phyloP scores from a whole-genome alignment of 2,329 filamentous ascomycete genomes.

The Pseudogymnoascus sp. region DNA sequence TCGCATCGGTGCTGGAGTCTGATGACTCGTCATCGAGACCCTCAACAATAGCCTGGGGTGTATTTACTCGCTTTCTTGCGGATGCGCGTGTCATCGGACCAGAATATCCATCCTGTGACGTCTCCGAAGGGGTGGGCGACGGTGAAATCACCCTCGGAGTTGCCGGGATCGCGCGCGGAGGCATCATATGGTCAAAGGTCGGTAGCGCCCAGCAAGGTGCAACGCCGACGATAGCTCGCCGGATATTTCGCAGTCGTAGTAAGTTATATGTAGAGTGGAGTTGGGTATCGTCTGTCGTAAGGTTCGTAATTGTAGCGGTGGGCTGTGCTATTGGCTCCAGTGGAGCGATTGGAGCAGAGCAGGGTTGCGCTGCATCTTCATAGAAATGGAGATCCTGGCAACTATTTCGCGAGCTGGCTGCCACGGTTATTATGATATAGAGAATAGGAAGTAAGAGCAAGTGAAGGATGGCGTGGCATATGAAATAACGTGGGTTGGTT shows the following conservation, averaged over 20 bases:
- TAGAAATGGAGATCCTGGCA: constrained; percentile 10
- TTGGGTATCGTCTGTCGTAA: constrained; percentile 46
- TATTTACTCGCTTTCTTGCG: constrained; percentile 50
- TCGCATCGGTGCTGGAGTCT: constrained; percentile 19
- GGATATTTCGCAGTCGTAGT: constrained; percentile 40
- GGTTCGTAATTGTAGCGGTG: constrained; percentile 28
- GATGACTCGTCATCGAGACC: constrained; percentile 39
- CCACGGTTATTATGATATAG: neutral
- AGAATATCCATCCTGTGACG: constrained; percentile 54
- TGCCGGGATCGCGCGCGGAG: constrained; percentile 53
- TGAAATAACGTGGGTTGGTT: constrained; percentile 11
- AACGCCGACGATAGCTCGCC: constrained; percentile 48
- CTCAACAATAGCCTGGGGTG: constrained; percentile 56
- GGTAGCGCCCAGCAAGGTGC: constrained; percentile 51
- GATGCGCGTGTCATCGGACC: constrained; percentile 73
- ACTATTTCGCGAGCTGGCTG: neutral
- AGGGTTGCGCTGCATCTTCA: constrained; percentile 51
- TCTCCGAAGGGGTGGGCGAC: constrained; percentile 66
- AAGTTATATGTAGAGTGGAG: constrained; percentile 42
- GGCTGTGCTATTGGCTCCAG: constrained; percentile 49
- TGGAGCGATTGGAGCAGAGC: constrained; percentile 44
- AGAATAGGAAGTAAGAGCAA: neutral
- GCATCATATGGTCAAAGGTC: constrained; percentile 41
- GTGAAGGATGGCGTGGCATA: neutral
- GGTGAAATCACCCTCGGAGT: constrained; percentile 87